A percentile compares a stretch with the other conserved stretches of the same genome.
Evolutionary conservation across 108 stramenopile species (phyloP).

Genomic region (Nitzschia sp.): DNA sequence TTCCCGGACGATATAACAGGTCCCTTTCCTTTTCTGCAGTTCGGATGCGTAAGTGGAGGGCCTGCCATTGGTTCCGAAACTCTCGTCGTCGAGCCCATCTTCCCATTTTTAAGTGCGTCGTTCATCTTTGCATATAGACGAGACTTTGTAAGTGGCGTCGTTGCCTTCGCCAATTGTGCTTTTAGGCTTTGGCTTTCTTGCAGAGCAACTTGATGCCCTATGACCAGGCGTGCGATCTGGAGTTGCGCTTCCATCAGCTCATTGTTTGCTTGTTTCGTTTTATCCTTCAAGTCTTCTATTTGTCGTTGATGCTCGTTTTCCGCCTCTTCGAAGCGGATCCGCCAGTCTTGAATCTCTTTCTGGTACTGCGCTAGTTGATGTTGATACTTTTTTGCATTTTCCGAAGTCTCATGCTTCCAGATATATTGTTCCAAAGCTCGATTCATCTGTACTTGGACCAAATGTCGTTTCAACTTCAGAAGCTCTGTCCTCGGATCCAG

Average conservation of each 20-base stretch:
- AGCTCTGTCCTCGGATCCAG: background rate
- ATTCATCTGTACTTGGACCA: background rate
- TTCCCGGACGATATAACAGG: too few relatives aligned
- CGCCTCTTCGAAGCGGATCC: background rate
- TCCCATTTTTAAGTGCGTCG: too few relatives aligned
- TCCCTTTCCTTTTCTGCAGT: too few relatives aligned
- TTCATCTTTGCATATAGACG: too few relatives aligned
- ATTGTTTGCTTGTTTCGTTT: background rate
- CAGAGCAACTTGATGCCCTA: background rate
- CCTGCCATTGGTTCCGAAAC: too few relatives aligned
- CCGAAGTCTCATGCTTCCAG: background rate
- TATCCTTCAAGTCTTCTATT: background rate
- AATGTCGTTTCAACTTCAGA: background rate
- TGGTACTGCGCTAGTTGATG: background rate
- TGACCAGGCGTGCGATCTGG: background rate
- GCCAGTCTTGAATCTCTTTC: background rate
- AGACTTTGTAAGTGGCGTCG: too few relatives aligned
- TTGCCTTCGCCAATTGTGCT: background rate
- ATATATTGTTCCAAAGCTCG: background rate
- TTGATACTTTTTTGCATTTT: background rate
- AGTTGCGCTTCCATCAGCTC: background rate
- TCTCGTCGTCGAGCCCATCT: too few relatives aligned
- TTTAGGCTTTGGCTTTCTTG: background rate
- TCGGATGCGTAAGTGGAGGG: too few relatives aligned
- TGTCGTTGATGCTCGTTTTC: background rate